Evolutionary conservation across 1,284 basidiomycete species (phyloP).

Genomic region (Microstroma glucosiphilum): DNA sequence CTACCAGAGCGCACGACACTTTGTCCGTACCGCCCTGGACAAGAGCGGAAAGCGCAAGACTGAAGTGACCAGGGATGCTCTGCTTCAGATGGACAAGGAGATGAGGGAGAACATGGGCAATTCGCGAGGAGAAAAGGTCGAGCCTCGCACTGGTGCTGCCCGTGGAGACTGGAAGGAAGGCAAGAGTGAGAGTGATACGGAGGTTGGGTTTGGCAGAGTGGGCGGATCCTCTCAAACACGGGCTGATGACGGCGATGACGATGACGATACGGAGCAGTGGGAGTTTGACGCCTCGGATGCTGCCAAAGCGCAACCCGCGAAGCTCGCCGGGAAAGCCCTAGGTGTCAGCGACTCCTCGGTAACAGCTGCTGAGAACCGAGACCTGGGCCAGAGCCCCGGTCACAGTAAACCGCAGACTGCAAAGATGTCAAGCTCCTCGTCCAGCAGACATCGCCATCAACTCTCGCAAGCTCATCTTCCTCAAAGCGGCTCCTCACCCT

Average conservation of each 20-base stretch:
- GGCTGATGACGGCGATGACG: slow-evolving; percentile 20
- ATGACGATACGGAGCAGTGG: slow-evolving; percentile 16
- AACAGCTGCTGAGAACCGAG: slow-evolving; percentile 7
- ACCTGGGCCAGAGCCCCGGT: not conserved
- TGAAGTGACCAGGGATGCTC: slow-evolving; percentile 65
- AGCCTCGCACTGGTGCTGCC: slow-evolving; percentile 27
- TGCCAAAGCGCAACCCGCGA: slow-evolving; percentile 7
- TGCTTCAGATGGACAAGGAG: slow-evolving; percentile 35
- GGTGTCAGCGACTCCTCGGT: slow-evolving; percentile 9
- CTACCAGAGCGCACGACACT: slow-evolving; percentile 47
- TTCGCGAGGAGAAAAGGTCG: slow-evolving; percentile 23
- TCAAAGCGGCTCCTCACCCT: no score
- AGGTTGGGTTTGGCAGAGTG: not conserved
- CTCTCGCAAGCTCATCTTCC: slow-evolving; percentile 3
- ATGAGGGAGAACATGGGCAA: slow-evolving; percentile 35
- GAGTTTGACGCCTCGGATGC: not conserved
- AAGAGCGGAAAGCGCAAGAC: slow-evolving; percentile 24
- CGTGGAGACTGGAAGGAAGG: slow-evolving; percentile 6
- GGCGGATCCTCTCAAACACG: slow-evolving; percentile 17
- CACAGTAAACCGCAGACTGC: not conserved
- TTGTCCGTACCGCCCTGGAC: slow-evolving; percentile 48
- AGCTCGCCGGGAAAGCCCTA: slow-evolving; percentile 1
- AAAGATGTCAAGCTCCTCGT: not conserved
- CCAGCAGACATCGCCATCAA: not conserved
- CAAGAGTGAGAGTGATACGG: slow-evolving; percentile 11